Conservation (phyloP, 1,139 yeast species). For the Sugiyamaella castrensis region DNA sequence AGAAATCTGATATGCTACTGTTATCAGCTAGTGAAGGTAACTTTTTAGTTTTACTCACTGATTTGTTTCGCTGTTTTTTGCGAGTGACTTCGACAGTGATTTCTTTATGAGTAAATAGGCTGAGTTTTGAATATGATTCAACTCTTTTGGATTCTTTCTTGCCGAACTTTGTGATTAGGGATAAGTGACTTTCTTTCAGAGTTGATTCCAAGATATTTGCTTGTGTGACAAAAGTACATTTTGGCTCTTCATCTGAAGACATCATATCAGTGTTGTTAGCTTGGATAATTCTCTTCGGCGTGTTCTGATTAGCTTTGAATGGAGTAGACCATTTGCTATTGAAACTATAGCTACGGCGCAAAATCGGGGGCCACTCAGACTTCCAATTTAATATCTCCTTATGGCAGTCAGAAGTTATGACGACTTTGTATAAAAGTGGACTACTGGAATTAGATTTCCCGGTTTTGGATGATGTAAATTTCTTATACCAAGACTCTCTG, state of each 20-base stretch:
- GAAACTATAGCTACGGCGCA: too few relatives aligned
- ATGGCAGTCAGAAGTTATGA: constrained; percentile 1
- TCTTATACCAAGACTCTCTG: constrained; percentile 13
- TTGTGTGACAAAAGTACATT: too few relatives aligned
- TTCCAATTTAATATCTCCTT: not conserved
- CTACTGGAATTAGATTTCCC: not conserved
- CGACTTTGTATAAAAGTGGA: constrained; percentile 6
- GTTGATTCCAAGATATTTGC: not conserved
- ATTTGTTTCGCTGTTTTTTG: constrained; percentile 5
- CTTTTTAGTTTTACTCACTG: not conserved
- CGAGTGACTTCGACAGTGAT: constrained; percentile 2
- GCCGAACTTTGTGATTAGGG: constrained; percentile 1
- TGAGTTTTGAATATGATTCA: constrained; percentile 1
- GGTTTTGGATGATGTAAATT: constrained; percentile 1
- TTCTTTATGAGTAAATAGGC: constrained; percentile 4
- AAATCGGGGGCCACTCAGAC: too few relatives aligned
- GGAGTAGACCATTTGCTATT: too few relatives aligned
- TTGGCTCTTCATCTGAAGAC: not conserved
- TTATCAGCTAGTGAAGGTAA: not conserved
- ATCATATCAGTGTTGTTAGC: not conserved
- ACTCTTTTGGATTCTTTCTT: not conserved
- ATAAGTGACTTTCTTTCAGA: constrained; percentile 5
- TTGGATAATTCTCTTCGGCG: not conserved
- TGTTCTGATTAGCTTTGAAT: not conserved
- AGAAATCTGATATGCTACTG: constrained; percentile 6